Percentiles rank a stretch among this genome's conserved stretches.
Evolutionary conservation across 495 filamentous ascomycete species (phyloP).

Genomic region (Daldinia loculata): DNA sequence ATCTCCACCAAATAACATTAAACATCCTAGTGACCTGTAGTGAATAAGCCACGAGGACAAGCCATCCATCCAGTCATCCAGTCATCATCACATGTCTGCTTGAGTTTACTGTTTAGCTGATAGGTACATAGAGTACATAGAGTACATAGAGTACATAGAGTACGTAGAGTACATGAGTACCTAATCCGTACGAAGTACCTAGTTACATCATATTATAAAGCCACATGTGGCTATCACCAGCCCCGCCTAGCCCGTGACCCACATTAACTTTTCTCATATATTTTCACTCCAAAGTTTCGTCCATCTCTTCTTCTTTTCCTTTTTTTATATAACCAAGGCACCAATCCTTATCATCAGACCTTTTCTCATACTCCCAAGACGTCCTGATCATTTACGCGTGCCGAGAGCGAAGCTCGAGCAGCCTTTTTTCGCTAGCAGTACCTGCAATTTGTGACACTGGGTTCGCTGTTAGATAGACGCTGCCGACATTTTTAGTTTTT

Average conservation of each 20-base stretch:
- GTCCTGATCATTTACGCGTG: slow-evolving; percentile 62
- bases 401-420: slow-evolving; percentile 54
- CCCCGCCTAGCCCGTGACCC: not conserved
- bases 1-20: too few relatives aligned
- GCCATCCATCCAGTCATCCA: not conserved
- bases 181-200: too few relatives aligned
- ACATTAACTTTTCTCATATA: not conserved
- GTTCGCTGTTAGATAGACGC: slow-evolving; percentile 64
- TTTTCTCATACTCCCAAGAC: slow-evolving; percentile 39
- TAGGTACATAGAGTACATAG: not conserved
- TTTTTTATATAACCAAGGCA: slow-evolving; percentile 48
- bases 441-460: slow-evolving; percentile 51
- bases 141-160: too few relatives aligned
- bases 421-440: slow-evolving; percentile 63
- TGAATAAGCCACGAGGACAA: not conserved
- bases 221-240: not conserved
- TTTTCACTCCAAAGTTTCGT: slow-evolving; percentile 2
- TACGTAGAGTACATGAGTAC: too few relatives aligned
- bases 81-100: not conserved
- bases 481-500: slow-evolving; percentile 50
- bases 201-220: not conserved
- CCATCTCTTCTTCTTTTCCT: not conserved
- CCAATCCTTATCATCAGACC: slow-evolving; percentile 64
- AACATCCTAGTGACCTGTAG: too few relatives aligned
- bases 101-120: too few relatives aligned